Conservation (phyloP, 179 eudicot genomes). For the Spergularia azorica region DNA sequence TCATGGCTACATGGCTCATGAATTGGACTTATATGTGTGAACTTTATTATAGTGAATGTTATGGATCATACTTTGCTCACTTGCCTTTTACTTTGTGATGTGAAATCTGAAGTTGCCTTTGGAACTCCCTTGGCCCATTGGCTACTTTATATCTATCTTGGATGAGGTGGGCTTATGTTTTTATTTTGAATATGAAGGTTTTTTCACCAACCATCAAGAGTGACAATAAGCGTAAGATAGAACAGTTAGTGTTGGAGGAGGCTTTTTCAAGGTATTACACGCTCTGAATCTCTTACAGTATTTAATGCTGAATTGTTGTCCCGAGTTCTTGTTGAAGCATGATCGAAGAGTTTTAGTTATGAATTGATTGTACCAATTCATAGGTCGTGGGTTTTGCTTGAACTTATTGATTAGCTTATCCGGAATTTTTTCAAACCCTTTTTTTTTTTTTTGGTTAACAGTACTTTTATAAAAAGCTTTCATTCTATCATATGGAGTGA, state of each 20-base stretch:
- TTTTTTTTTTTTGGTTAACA: no score
- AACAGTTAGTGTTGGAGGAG: conserved; percentile 64
- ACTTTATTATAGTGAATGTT: not conserved
- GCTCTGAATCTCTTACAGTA: not conserved
- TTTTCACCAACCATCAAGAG: conserved; percentile 39
- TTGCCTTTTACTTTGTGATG: not conserved
- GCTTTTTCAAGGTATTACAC: conserved; percentile 65
- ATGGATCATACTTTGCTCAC: not conserved
- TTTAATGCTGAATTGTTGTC: not conserved
- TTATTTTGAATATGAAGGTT: conserved; percentile 27
- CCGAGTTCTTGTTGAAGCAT: not conserved
- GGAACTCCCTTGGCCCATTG: not conserved
- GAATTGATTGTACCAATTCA: not conserved
- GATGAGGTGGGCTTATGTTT: conserved; percentile 18
- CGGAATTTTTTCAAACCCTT: no score
- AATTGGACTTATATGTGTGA: not conserved
- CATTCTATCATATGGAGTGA: no score
- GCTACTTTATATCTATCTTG: not conserved
- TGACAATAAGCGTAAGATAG: conserved; percentile 55
- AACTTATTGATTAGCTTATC: not conserved
- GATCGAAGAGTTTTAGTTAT: not conserved
- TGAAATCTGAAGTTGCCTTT: not conserved
- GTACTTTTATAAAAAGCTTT: no score
- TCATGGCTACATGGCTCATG: not conserved
- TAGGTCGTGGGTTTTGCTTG: not conserved